phyloP scores from a whole-genome alignment of 176 grass and related monocot species.

The Raddia guianensis region DNA sequence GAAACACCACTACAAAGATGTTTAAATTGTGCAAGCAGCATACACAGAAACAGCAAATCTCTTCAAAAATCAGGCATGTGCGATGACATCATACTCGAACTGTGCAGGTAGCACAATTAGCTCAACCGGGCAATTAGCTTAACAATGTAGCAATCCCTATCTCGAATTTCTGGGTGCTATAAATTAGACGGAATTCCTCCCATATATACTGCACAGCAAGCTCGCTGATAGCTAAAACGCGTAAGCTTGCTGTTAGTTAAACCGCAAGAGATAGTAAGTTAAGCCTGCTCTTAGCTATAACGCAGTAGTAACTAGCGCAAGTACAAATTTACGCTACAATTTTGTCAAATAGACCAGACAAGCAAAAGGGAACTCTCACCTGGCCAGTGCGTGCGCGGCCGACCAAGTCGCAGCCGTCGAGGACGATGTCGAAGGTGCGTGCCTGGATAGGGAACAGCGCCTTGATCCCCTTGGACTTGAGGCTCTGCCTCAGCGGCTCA shows the following conservation, averaged over 20 bases:
- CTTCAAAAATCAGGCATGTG: background rate
- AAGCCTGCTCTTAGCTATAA: too few relatives aligned
- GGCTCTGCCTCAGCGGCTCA: constrained; percentile 56
- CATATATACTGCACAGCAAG: background rate
- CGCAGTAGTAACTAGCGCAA: background rate
- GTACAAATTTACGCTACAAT: background rate
- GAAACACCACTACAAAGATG: background rate
- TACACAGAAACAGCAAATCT: background rate
- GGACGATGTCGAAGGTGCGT: constrained; percentile 83
- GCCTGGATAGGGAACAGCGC: constrained; percentile 93
- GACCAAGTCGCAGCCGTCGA: constrained; percentile 81
- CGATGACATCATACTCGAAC: background rate
- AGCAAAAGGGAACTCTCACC: constrained; percentile 35
- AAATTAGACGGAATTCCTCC: background rate
- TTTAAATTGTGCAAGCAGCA: background rate
- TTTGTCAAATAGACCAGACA: background rate
- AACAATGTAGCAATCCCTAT: background rate
- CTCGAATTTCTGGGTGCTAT: background rate
- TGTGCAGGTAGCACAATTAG: background rate
- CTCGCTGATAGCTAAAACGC: background rate
- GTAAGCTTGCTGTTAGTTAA: background rate
- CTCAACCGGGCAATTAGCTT: background rate
- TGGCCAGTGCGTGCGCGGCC: constrained; percentile 97
- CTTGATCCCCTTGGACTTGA: constrained; percentile 85
- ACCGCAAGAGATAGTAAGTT: too few relatives aligned